These are phyloP conservation scores for Aegilops speltoides DNA, from an alignment of 176 grass and related monocot species.

Conservation along the genomic window DNA sequence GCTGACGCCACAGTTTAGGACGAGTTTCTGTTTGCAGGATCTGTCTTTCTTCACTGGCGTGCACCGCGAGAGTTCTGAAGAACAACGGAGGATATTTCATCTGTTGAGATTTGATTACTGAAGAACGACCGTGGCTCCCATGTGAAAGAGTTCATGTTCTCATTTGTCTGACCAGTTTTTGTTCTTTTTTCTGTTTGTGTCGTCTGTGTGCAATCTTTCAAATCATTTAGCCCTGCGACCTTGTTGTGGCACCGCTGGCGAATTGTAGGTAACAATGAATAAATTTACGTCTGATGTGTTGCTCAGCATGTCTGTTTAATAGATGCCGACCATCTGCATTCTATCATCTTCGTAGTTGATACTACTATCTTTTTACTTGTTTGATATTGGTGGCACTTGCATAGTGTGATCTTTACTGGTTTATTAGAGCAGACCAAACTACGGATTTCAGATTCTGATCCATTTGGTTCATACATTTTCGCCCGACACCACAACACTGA, in stretches of 20 bases:
- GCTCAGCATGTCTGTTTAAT: neutral
- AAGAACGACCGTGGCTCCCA: neutral
- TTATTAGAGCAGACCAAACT: too few relatives aligned
- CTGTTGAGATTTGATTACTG: neutral
- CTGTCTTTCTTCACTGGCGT: neutral
- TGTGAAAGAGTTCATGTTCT: neutral
- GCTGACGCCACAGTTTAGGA: neutral
- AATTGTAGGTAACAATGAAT: neutral
- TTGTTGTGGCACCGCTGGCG: too few relatives aligned
- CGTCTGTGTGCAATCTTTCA: slow-evolving; percentile 20
- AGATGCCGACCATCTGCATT: too few relatives aligned
- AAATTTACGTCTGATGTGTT: slow-evolving; percentile 3
- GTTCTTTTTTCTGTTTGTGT: neutral
- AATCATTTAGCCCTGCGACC: neutral
- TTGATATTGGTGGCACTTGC: too few relatives aligned
- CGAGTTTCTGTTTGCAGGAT: neutral
- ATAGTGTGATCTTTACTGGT: too few relatives aligned
- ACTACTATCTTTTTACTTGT: too few relatives aligned
- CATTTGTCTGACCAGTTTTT: slow-evolving; percentile 1
- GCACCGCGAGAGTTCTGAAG: too few relatives aligned
- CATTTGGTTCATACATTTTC: too few relatives aligned
- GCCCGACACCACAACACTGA: too few relatives aligned
- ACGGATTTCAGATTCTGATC: too few relatives aligned
- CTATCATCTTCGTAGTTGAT: too few relatives aligned
- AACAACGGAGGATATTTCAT: neutral